phyloP scores from a whole-genome alignment of 2,329 filamentous ascomycete genomes.

The Fusarium metavorans region DNA sequence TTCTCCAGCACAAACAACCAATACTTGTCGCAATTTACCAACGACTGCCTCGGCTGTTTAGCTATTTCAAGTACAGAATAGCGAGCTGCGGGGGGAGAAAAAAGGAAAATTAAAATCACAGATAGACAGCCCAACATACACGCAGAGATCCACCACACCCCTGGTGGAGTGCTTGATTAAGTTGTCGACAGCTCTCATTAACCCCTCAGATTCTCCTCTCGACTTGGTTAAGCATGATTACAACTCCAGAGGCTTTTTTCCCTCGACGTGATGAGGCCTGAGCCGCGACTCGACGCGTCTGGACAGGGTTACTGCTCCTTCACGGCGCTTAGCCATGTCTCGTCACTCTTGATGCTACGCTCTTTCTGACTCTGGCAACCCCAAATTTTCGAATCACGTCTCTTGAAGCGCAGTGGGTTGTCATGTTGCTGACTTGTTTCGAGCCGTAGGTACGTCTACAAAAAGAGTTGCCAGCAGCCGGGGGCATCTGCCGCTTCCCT shows the following conservation, averaged over 20 bases:
- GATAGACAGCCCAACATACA: conserved; percentile 10
- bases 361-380: not conserved
- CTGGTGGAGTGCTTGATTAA: not conserved
- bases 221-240: not conserved
- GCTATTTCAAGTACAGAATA: conserved; percentile 4
- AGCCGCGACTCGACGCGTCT: not conserved
- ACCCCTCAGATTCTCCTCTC: not conserved
- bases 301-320: not conserved
- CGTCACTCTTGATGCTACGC: not conserved
- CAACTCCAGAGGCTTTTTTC: not conserved
- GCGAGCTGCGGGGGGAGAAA: conserved; percentile 1
- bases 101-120: not conserved
- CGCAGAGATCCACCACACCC: conserved; percentile 8
- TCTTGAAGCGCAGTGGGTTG: not conserved
- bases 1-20: not conserved
- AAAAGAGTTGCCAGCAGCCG: not conserved
- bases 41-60: conserved; percentile 5
- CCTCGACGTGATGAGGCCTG: not conserved
- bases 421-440: not conserved
- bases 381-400: not conserved
- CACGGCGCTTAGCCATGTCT: not conserved
- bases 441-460: not conserved
- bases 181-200: not conserved
- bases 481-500: not conserved
- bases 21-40: not conserved